Conservation (phyloP, 2,329 filamentous ascomycete genomes). For the Phaeosphaeriaceae sp. region DNA sequence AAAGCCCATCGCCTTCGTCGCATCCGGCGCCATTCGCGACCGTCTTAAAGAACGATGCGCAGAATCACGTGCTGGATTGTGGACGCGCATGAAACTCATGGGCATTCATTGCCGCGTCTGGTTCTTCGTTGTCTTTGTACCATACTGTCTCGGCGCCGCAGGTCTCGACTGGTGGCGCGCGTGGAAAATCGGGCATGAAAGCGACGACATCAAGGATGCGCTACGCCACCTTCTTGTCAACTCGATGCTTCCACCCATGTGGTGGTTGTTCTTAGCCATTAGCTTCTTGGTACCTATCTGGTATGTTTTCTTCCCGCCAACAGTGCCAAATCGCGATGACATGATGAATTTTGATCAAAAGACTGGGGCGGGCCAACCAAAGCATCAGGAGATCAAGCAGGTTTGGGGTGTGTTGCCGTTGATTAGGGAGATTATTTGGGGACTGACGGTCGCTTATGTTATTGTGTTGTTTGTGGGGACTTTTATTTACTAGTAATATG, state of each 20-base stretch:
- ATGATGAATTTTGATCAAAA: slow-evolving; percentile 9
- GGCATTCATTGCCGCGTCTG: slow-evolving; percentile 9
- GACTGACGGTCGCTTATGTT: slow-evolving; percentile 3
- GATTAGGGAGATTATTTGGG: slow-evolving; percentile 4
- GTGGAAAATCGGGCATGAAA: background rate
- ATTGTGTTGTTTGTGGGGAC: slow-evolving; percentile 7
- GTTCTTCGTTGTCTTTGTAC: slow-evolving; percentile 4
- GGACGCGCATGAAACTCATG: slow-evolving; percentile 7
- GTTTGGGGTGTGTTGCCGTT: slow-evolving; percentile 8
- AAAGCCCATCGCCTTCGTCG: slow-evolving; percentile 5
- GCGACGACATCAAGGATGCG: background rate
- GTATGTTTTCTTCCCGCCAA: slow-evolving; percentile 4
- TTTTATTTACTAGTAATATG: slow-evolving; percentile 1
- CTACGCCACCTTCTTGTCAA: slow-evolving; percentile 3
- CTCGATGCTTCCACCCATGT: slow-evolving; percentile 6
- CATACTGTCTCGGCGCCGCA: slow-evolving; percentile 5
- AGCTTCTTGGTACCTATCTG: slow-evolving; percentile 1
- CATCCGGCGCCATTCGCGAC: slow-evolving; percentile 1
- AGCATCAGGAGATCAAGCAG: slow-evolving; percentile 10
- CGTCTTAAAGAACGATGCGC: slow-evolving; percentile 2
- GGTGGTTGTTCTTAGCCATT: slow-evolving; percentile 5
- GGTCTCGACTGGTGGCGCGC: slow-evolving; percentile 5
- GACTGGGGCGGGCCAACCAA: slow-evolving; percentile 6
- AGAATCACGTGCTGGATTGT: background rate
- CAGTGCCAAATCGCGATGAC: slow-evolving; percentile 6